Conservation (phyloP, 1,139 yeast genomes). For the Geotrichum phurueaensis region DNA sequence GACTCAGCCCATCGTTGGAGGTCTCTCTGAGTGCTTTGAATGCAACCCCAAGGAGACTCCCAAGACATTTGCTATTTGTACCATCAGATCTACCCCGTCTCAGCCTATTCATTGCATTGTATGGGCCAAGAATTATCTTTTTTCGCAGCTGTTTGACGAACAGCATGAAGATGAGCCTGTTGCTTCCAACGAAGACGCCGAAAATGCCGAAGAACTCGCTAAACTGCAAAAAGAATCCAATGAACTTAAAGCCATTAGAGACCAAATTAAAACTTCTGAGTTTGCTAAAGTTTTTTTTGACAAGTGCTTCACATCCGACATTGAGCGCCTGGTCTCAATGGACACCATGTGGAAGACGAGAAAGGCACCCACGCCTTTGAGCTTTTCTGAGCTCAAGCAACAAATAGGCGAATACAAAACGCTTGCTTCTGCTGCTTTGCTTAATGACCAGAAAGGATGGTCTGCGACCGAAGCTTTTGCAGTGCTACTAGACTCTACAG, state of each 20-base stretch:
- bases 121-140: slow-evolving; percentile 93
- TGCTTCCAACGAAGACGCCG: slow-evolving; percentile 40
- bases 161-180: slow-evolving; percentile 49
- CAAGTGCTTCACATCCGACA: slow-evolving; percentile 61
- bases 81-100: slow-evolving; percentile 93
- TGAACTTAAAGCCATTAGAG: slow-evolving; percentile 59
- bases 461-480: slow-evolving; percentile 54
- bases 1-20: slow-evolving; percentile 83
- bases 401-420: slow-evolving; percentile 15
- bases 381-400: slow-evolving; percentile 29
- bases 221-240: slow-evolving; percentile 66
- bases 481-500: slow-evolving; percentile 50
- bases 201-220: slow-evolving; percentile 48
- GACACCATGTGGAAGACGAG: slow-evolving; percentile 78
- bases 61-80: slow-evolving; percentile 89
- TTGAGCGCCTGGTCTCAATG: slow-evolving; percentile 62
- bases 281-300: slow-evolving; percentile 37
- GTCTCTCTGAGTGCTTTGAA: slow-evolving; percentile 84
- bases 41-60: slow-evolving; percentile 86
- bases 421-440: slow-evolving; percentile 30
- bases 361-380: slow-evolving; percentile 58
- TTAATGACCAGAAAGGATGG: slow-evolving; percentile 61
- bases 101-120: slow-evolving; percentile 94
- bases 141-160: slow-evolving; percentile 66
- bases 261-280: slow-evolving; percentile 37